These are phyloP conservation scores for Hypsizygus ulmarius DNA, from an alignment of 1,284 basidiomycete genomes.

Conservation along the genomic window DNA sequence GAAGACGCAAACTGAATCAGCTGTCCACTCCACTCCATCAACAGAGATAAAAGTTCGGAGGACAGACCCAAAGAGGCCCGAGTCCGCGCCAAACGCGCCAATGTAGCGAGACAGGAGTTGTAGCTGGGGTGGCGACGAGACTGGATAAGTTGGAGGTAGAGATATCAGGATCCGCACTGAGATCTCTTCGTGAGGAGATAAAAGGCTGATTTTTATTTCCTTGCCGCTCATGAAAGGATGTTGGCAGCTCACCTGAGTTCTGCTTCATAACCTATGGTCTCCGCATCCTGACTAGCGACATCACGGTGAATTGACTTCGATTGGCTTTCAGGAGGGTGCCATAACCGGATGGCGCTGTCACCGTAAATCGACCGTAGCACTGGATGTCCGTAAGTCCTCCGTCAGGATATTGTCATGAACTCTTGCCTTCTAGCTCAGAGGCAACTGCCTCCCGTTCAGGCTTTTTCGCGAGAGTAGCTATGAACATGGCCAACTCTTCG, in stretches of 20 bases:
- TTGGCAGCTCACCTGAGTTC: conserved; percentile 33
- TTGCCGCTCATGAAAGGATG: conserved; percentile 9
- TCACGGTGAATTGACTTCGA: conserved; percentile 3
- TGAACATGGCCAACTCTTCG: conserved; percentile 43
- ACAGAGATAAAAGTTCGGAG: conserved; percentile 81
- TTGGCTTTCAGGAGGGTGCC: conserved; percentile 34
- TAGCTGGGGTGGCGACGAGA: conserved; percentile 70
- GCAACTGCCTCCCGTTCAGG: conserved; percentile 56
- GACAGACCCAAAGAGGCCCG: conserved; percentile 71
- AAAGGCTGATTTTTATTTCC: conserved; percentile 40
- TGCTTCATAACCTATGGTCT: conserved; percentile 61
- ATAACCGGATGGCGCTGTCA: conserved; percentile 57
- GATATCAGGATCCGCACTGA: conserved; percentile 70
- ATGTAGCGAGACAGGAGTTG: conserved; percentile 86
- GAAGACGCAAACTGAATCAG: conserved; percentile 81
- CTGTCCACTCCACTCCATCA: conserved; percentile 70
- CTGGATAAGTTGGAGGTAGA: conserved; percentile 71
- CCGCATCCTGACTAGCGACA: conserved; percentile 19
- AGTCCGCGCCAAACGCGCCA: conserved; percentile 73
- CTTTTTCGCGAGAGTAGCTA: conserved; percentile 43
- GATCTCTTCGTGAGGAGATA: conserved; percentile 56
- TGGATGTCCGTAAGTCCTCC: conserved; percentile 25
- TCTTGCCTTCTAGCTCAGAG: conserved; percentile 66
- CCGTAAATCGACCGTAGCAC: conserved; percentile 86
- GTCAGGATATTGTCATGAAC: conserved; percentile 1